These are phyloP conservation scores for Yarrowia alimentaria DNA, from an alignment of 805 yeast genomes.

Conservation along the genomic window DNA sequence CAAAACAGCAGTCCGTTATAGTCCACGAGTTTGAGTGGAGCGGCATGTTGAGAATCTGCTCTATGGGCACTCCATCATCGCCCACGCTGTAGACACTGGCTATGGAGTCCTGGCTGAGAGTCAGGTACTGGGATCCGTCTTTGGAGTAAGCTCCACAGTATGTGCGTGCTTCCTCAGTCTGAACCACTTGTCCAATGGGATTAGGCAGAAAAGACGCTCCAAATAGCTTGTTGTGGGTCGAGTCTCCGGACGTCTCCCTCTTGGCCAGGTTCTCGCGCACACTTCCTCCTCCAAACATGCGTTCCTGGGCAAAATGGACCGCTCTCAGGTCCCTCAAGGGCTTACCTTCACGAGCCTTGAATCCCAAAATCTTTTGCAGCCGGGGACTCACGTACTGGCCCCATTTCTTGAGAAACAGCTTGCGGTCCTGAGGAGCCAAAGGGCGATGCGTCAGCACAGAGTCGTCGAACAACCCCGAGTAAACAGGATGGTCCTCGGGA, in stretches of 20 bases:
- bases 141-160: conserved; percentile 8
- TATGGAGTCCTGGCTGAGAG: conserved; percentile 5
- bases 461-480: conserved; percentile 9
- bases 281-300: conserved; percentile 1
- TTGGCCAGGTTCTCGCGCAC: conserved; percentile 5
- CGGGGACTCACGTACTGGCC: conserved; percentile 14
- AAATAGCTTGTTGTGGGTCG: background rate
- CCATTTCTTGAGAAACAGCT: conserved; percentile 4
- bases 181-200: conserved; percentile 24
- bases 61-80: background rate
- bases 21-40: conserved; percentile 22
- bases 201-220: conserved; percentile 4
- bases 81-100: background rate
- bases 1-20: conserved; percentile 16
- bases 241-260: background rate
- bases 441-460: conserved; percentile 8
- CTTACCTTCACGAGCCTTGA: conserved; percentile 19
- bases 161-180: background rate
- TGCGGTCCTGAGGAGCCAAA: background rate
- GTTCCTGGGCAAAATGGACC: background rate
- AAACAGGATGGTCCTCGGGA: conserved; percentile 9
- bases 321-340: conserved; percentile 8
- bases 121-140: conserved; percentile 3
- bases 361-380: conserved; percentile 8
- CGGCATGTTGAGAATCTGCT: background rate